Evolutionary conservation across 768 basidiomycete species (phyloP), one percentile per base, ranked within the genome.

Genomic region (Boletus reticuloceps): DNA sequence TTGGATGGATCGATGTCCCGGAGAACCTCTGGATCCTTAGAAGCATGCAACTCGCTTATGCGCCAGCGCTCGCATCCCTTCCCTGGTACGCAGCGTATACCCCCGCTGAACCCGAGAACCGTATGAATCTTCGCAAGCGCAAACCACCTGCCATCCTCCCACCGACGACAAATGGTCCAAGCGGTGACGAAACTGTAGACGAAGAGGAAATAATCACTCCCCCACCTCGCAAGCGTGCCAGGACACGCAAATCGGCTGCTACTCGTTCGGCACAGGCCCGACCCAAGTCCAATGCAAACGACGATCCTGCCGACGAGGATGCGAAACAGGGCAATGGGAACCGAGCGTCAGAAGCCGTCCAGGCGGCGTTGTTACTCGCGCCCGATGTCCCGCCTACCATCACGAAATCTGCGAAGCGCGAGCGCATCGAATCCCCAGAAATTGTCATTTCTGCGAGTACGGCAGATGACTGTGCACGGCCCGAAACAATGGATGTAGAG

Each of bases 21-120:
- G 71, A 71, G 55, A 71, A 69, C 55, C 69, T 71, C 40, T 71
- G 69, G 69, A 67, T 72, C 29, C 71, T 71, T 7, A 59, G 56
- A 47, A 69, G 64, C 53, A 65, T 69, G 48, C 69, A 71, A 49
- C 55, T 59, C 39, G 71, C 69, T 12, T 71, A 69, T 45, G 58
- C 60, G 0, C 56, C 59, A n/a, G 54, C 55, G 0, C 71, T 71
- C 36, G 56, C 67, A 16, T 50, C 59, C 3, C 19, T 59, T 14
- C 55, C 67, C 6, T 71, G 69, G 69, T 70, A 72, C 47, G 51
- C 71, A 3, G 51, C 70, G 2, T 72, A 71, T 45, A 69, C 66
- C 6, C 65, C 64, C 22, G 31, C 62, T 6, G 69, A 72, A 51
- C 65, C 67, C 3, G 69, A 71, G 61, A 62, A 22, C 46, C 65